These are phyloP conservation scores for Phalaenopsis equestris DNA, from an alignment of 106 monocot species.

Conservation along the genomic window DNA sequence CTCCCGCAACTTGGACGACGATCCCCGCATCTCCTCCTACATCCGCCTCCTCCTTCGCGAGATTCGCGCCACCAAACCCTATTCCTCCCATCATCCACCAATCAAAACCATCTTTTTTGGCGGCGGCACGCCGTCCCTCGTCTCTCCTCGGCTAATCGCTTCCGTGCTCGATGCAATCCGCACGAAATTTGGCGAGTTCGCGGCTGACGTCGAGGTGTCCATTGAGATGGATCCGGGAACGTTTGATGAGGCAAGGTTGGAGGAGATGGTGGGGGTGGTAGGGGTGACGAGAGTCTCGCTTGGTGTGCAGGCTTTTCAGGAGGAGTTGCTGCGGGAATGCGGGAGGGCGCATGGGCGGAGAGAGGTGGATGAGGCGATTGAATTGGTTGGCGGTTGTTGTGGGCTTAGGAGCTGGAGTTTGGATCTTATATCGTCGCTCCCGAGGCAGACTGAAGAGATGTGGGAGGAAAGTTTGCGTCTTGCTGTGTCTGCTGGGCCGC, in stretches of 20 bases:
- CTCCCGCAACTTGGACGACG: constrained; percentile 20
- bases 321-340: constrained; percentile 61
- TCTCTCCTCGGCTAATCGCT: constrained; percentile 48
- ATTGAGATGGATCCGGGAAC: constrained; percentile 99
- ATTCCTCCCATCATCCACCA: constrained; percentile 13
- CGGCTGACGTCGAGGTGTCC: constrained; percentile 48
- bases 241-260: constrained; percentile 44
- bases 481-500: constrained; percentile 43
- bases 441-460: constrained; percentile 69
- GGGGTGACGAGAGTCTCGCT: constrained; percentile 88
- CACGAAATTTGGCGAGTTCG: constrained; percentile 32
- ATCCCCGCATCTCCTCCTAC: constrained; percentile 71
- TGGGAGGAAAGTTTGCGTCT: constrained; percentile 69
- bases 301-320: constrained; percentile 98
- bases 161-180: constrained; percentile 37
- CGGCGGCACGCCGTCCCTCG: constrained; percentile 93
- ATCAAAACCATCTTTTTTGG: constrained; percentile 85
- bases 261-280: constrained; percentile 30
- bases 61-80: constrained; percentile 35
- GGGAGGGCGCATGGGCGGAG: constrained; percentile 73
- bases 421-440: constrained; percentile 85
- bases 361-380: constrained; percentile 75
- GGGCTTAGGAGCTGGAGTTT: constrained; percentile 80
- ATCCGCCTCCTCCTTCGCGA: constrained; percentile 60
- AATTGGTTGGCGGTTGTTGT: constrained; percentile 27